Conservation (phyloP, 2,329 filamentous ascomycete genomes). For the Fusarium sp. region DNA sequence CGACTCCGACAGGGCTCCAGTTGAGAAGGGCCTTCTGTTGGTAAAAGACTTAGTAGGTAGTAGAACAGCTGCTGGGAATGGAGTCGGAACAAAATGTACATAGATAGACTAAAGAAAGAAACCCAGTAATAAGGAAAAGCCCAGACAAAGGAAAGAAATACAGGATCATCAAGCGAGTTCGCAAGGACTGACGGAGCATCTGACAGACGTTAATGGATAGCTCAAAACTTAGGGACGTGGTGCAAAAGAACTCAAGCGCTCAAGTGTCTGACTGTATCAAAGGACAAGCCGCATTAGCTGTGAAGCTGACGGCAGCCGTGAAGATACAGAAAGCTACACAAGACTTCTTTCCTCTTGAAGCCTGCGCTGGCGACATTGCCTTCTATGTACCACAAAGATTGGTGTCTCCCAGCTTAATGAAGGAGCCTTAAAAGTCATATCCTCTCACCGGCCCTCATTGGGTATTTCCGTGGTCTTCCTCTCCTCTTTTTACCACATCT, state of each 20-base stretch:
- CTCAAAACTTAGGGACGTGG: not conserved
- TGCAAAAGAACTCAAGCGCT: not conserved
- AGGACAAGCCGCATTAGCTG: no score
- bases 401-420: no score
- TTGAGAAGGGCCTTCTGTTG: not conserved
- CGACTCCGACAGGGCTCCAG: not conserved
- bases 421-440: not conserved
- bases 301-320: not conserved
- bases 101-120: not conserved
- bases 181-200: not conserved
- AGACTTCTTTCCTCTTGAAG: fast-evolving
- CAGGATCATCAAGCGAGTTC: not conserved
- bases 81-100: not conserved
- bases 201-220: fast-evolving
- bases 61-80: not conserved
- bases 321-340: not conserved
- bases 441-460: fast-evolving
- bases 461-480: not conserved
- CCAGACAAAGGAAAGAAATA: not conserved
- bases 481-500: not conserved
- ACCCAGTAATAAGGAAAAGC: no score
- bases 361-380: no score
- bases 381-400: no score
- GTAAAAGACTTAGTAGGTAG: no score
- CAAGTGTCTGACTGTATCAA: not conserved